Evolutionary conservation across 768 basidiomycete genomes (phyloP).

Genomic region (Tulasnella sp.): DNA sequence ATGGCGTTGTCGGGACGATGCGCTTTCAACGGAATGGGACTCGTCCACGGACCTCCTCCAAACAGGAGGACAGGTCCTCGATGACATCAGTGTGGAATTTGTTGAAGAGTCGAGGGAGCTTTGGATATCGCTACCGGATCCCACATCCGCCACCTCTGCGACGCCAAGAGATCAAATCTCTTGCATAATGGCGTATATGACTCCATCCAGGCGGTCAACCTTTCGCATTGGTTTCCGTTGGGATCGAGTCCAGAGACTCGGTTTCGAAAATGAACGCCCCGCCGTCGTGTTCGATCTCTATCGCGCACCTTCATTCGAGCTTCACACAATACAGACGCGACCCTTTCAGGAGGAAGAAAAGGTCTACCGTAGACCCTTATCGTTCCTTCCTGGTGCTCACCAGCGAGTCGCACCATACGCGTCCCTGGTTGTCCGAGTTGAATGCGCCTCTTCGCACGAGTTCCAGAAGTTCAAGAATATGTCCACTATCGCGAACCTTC

Average conservation of each 20-base stretch:
- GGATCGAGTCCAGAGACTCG: slow-evolving; percentile 2
- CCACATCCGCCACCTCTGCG: not conserved
- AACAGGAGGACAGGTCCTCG: not conserved
- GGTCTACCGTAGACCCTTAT: not conserved
- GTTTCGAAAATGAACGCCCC: not conserved
- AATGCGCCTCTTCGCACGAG: not conserved
- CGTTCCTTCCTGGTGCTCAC: not conserved
- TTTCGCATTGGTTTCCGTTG: not conserved
- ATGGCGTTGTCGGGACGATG: slow-evolving; percentile 13
- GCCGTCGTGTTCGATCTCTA: slow-evolving; percentile 1
- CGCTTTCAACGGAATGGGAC: slow-evolving; percentile 13
- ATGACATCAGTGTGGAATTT: not conserved
- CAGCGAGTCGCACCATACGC: not conserved
- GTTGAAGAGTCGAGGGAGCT: slow-evolving; percentile 1
- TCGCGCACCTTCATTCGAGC: slow-evolving; percentile 4
- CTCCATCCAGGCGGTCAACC: not conserved
- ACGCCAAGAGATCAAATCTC: not conserved
- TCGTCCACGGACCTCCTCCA: not conserved
- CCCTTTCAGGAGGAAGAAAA: not conserved
- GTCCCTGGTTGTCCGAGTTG: slow-evolving; percentile 11
- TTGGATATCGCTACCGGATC: not conserved
- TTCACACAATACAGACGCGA: not conserved
- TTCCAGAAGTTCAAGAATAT: not conserved
- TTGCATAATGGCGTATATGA: too few species aligned
- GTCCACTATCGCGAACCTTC: slow-evolving; percentile 5